Percentiles rank a stretch among this genome's conserved stretches.
These are phyloP conservation scores for Xylaria arbuscula DNA, from an alignment of 2,329 filamentous ascomycete genomes.

Conservation along the genomic window DNA sequence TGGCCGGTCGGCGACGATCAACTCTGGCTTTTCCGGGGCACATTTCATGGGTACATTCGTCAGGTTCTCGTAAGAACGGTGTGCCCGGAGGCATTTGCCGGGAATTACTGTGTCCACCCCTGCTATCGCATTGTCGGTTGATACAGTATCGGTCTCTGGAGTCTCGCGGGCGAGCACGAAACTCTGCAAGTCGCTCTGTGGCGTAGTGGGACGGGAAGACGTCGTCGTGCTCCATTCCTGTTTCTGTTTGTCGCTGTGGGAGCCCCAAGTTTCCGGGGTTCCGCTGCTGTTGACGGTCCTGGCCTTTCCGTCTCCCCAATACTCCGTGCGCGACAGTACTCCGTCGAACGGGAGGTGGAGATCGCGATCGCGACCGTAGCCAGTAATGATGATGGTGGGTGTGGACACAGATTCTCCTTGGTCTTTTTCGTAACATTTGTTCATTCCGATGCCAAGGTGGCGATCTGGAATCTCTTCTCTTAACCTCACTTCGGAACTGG, in stretches of 20 bases:
- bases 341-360: constrained; percentile 36
- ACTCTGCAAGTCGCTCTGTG: constrained; percentile 47
- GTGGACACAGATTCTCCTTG: constrained; percentile 60
- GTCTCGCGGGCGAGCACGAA: constrained; percentile 41
- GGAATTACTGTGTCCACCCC: not conserved
- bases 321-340: constrained; percentile 15
- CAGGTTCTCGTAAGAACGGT: not conserved
- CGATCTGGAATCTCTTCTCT: not conserved
- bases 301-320: constrained; percentile 22
- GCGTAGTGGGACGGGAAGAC: constrained; percentile 45
- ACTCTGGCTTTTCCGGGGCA: not conserved
- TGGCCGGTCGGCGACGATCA: not conserved
- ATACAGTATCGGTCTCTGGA: constrained; percentile 46
- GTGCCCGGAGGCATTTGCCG: not conserved
- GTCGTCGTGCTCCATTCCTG: constrained; percentile 29
- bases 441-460: constrained; percentile 13
- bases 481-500: not conserved
- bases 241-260: constrained; percentile 21
- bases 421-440: constrained; percentile 29
- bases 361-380: constrained; percentile 54
- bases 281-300: constrained; percentile 19
- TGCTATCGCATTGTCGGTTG: constrained; percentile 30
- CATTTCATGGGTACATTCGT: constrained; percentile 1
- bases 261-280: constrained; percentile 27
- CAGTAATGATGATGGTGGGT: constrained; percentile 73